Conservation (phyloP, 306 rosid species). For the apple (Malus domestica) region ASM211411v1 NC_041796.1:16899001-16899500, state of each 20-base stretch:
- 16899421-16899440: slow-evolving; percentile 47
- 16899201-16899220: slow-evolving; percentile 3
- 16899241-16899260: slow-evolving; percentile 46
- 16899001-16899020: slow-evolving; percentile 13
- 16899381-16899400: background rate
- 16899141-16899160: slow-evolving; percentile 15
- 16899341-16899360: background rate
- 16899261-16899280: slow-evolving; percentile 15
- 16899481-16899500: slow-evolving; percentile 37
- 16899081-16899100: slow-evolving; percentile 34
- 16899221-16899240: background rate
- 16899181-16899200: slow-evolving; percentile 5
- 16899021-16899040: slow-evolving; percentile 1
- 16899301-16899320: slow-evolving; percentile 25
- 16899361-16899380: background rate
- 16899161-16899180: slow-evolving; percentile 29
- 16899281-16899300: slow-evolving; percentile 25
- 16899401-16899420: background rate
- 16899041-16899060: slow-evolving; percentile 15
- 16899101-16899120: slow-evolving; percentile 77
- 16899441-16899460: slow-evolving; percentile 68
- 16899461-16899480: slow-evolving; percentile 43
- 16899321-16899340: slow-evolving; percentile 52
- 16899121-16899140: slow-evolving; percentile 44
- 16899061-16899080: slow-evolving; percentile 26